These are phyloP conservation scores for Erodium moschatum DNA, from an alignment of 441 rosid genomes.

Conservation along the genomic window DNA sequence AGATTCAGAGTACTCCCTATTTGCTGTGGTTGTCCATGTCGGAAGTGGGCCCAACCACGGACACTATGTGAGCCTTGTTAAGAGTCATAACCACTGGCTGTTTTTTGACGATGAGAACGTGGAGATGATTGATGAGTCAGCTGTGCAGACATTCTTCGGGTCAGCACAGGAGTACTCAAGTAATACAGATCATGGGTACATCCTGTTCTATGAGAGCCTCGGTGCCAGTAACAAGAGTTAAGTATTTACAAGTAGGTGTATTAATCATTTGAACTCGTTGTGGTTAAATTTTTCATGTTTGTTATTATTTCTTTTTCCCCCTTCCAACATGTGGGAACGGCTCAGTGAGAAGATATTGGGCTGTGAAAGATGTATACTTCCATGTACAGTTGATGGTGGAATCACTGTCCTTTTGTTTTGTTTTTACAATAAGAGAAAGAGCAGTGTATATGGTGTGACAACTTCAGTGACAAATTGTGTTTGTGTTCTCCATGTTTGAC, in stretches of 20 bases:
- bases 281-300: conserved; percentile 19
- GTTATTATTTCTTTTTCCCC: conserved; percentile 21
- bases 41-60: conserved; percentile 96
- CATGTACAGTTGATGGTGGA: conserved; percentile 57
- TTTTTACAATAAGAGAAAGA: conserved; percentile 30
- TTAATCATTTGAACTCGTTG: conserved; percentile 26
- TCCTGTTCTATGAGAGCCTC: conserved; percentile 78
- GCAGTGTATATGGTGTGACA: conserved; percentile 34
- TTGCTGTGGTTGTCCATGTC: conserved; percentile 88
- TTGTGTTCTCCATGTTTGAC: too few relatives aligned
- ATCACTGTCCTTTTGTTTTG: conserved; percentile 24
- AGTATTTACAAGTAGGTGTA: conserved; percentile 29
- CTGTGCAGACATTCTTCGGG: conserved; percentile 84
- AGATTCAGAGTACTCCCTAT: conserved; percentile 75
- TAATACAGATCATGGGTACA: conserved; percentile 84
- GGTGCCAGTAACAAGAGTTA: conserved; percentile 41
- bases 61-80: conserved; percentile 88
- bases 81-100: conserved; percentile 80
- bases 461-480: conserved; percentile 17
- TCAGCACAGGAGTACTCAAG: conserved; percentile 82
- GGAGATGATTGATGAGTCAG: conserved; percentile 84
- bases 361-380: conserved; percentile 40
- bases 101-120: conserved; percentile 87
- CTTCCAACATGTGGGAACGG: conserved; percentile 29
- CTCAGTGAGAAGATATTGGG: conserved; percentile 26